Evolutionary conservation across 2,329 filamentous ascomycete genomes (phyloP).

Genomic region (Colletotrichum gloeosporioides): DNA sequence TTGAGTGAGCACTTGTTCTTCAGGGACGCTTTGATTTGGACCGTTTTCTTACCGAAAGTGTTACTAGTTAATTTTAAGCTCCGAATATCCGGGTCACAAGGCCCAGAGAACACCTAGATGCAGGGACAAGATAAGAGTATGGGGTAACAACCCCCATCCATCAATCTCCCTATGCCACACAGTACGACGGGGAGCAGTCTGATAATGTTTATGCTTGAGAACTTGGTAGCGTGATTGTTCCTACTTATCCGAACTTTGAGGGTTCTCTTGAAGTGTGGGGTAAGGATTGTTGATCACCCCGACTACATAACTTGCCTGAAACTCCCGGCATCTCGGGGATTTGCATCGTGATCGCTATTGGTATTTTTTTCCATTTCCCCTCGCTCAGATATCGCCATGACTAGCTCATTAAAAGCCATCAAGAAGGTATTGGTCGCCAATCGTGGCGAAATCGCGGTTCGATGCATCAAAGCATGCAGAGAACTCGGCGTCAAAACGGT

Average conservation of each 20-base stretch:
- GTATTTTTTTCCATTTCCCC: neutral
- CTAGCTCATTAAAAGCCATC: neutral
- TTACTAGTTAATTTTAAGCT: neutral
- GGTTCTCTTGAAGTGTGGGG: neutral
- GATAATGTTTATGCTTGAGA: neutral
- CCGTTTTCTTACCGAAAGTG: neutral
- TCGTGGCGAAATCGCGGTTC: slow-evolving; percentile 62
- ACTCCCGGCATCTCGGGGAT: neutral
- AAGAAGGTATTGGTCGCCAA: slow-evolving; percentile 58
- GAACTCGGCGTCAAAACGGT: slow-evolving; percentile 55
- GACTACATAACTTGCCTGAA: neutral
- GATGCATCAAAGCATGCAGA: slow-evolving; percentile 51
- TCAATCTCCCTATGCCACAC: neutral
- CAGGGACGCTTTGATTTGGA: neutral
- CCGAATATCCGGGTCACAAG: neutral
- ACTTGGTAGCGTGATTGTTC: neutral
- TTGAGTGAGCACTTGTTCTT: neutral
- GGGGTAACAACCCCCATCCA: neutral
- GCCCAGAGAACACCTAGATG: neutral
- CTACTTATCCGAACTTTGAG: neutral
- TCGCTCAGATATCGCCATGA: neutral
- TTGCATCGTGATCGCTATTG: neutral
- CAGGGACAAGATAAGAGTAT: neutral
- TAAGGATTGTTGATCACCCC: neutral
- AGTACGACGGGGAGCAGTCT: neutral